Percentiles rank a stretch among this genome's conserved stretches.
Conservation (phyloP, 129 eudicot genomes). For the Tagetes erecta region DNA sequence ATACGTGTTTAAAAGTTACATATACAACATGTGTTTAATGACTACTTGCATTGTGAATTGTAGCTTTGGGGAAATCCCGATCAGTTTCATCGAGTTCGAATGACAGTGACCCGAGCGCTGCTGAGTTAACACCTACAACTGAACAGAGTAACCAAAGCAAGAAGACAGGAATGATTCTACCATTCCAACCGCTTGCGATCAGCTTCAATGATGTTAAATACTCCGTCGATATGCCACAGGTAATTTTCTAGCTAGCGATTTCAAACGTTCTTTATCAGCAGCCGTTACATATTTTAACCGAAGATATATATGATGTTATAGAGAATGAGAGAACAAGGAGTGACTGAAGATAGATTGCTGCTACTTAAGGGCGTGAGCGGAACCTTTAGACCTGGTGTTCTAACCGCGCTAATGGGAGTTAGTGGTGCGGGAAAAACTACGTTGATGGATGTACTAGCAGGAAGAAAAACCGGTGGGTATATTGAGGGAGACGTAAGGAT, state of each 20-base stretch:
- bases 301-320: conserved; percentile 9
- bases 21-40: not conserved
- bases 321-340: conserved; percentile 82
- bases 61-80: conserved; percentile 58
- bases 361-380: conserved; percentile 73
- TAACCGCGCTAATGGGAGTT: conserved; percentile 89
- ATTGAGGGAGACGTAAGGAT: conserved; percentile 58
- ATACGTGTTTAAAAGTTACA: not conserved
- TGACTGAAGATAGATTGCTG: conserved; percentile 54
- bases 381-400: conserved; percentile 77
- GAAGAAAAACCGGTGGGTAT: conserved; percentile 88
- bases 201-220: conserved; percentile 67
- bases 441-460: conserved; percentile 83
- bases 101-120: not conserved
- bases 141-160: conserved; percentile 6
- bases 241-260: not conserved
- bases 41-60: not conserved
- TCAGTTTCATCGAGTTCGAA: conserved; percentile 40
- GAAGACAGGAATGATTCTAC: conserved; percentile 65
- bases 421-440: conserved; percentile 97
- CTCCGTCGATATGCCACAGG: conserved; percentile 90
- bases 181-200: conserved; percentile 70
- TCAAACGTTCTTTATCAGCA: too few species aligned
- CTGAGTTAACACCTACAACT: conserved; percentile 25
- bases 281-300: too few species aligned